Evolutionary conservation across 257 asterid species (phyloP), one percentile per base, ranked within the genome.

Genomic region (Plectranthus barbatus): DNA sequence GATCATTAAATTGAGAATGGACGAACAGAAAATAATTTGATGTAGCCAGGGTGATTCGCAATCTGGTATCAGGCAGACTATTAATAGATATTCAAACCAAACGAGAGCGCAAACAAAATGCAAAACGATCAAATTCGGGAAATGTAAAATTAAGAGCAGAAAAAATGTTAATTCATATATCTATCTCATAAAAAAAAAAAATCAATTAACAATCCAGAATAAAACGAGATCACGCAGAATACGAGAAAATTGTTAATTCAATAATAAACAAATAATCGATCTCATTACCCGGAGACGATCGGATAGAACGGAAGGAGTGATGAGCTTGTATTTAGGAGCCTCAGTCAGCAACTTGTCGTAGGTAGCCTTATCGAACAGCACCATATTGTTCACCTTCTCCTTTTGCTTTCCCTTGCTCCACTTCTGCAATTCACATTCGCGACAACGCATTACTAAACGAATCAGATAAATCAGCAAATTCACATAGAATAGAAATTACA

Each of bases 301-400:
- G 11, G 98, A 91, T 57, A 91, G 90, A 2, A 86, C 73, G 4
- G 95, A 92, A 10, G 98, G 97, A 11, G 98, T 92, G 71, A 92
- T 88, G 23, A 88, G 98, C 85, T 91, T 91, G 81, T 80, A 90
- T 51, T 86, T 91, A 0, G 98, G 95, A 0, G 95, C 95, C 79
- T 91, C 98, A 1, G 88, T 50, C 1, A 88, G 57, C 44, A 91
- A 74, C 84, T 91, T 91, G 23, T 91, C 98, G 57, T 91, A 88
- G 21, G 98, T 86, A 3, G 83, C 76, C 76, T 86, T 86, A 47
- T 91, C 96, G 54, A 91, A 86, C 52, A 88, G 77, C 66, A 90
- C 97, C 90, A 85, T 85, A 83, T 90, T 90, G 85, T 91, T 91
- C 44, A 87, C 97, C 95, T 90, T 90, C 74, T 90, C 97, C 93